These are phyloP conservation scores for Chiua sp. DNA, from an alignment of 1,284 basidiomycete genomes.

Conservation along the genomic window DNA sequence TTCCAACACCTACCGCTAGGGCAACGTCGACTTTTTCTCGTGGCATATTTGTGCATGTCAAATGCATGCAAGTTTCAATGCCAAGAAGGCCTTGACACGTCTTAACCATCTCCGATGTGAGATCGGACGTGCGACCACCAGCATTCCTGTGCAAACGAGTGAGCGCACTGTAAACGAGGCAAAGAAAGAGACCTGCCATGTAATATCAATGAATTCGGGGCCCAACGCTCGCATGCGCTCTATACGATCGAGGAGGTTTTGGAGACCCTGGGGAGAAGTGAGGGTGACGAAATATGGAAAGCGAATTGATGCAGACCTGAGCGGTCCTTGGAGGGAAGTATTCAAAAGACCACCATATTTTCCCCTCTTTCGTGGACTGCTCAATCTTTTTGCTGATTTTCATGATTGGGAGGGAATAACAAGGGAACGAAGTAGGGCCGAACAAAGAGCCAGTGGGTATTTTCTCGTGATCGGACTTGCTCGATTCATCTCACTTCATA, in stretches of 20 bases:
- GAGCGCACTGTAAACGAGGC: slow-evolving; percentile 2
- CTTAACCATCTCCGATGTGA: slow-evolving; percentile 96
- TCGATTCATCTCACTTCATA: neutral
- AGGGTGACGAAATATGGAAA: neutral
- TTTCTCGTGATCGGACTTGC: slow-evolving; percentile 23
- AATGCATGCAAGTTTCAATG: slow-evolving; percentile 97
- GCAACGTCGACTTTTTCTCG: slow-evolving; percentile 93
- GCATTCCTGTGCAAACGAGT: slow-evolving; percentile 78
- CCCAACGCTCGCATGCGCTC: slow-evolving; percentile 97
- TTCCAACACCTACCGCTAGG: slow-evolving; percentile 61
- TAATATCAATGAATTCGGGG: slow-evolving; percentile 98
- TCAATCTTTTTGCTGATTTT: slow-evolving; percentile 92
- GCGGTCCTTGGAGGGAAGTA: slow-evolving; percentile 96
- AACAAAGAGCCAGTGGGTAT: slow-evolving; percentile 26
- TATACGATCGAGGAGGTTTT: slow-evolving; percentile 96
- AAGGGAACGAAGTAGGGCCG: slow-evolving; percentile 17
- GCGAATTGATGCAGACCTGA: slow-evolving; percentile 62
- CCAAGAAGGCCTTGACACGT: slow-evolving; percentile 93
- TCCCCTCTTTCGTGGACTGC: slow-evolving; percentile 80
- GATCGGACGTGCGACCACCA: slow-evolving; percentile 91
- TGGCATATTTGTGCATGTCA: slow-evolving; percentile 99
- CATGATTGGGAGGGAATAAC: slow-evolving; percentile 66
- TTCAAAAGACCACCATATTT: slow-evolving; percentile 96
- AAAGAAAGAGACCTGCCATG: slow-evolving; percentile 65
- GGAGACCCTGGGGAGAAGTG: slow-evolving; percentile 69